Percentiles rank a stretch among this genome's conserved stretches.
These are phyloP conservation scores for Boletus pseudopeckii DNA, from an alignment of 768 basidiomycete genomes.

Conservation along the genomic window DNA sequence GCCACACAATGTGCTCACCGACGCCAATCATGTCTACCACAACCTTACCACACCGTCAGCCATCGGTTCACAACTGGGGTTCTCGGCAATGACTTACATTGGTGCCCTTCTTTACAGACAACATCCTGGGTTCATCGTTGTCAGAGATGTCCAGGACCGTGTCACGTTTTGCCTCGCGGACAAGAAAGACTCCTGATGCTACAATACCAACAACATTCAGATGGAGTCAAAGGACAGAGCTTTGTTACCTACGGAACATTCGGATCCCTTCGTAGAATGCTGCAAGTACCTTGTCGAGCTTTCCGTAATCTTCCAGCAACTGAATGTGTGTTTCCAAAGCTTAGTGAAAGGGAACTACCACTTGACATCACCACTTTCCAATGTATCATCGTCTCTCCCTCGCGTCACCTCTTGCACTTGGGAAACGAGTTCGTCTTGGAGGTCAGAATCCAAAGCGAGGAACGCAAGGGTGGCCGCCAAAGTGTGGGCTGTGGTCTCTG, in stretches of 20 bases:
- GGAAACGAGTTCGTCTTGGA: slow-evolving; percentile 33
- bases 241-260: slow-evolving; percentile 31
- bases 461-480: slow-evolving; percentile 33
- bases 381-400: slow-evolving; percentile 14
- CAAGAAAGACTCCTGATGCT: slow-evolving; percentile 32
- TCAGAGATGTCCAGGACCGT: slow-evolving; percentile 20
- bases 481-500: slow-evolving; percentile 35
- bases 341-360: neutral
- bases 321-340: neutral
- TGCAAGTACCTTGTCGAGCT: slow-evolving; percentile 29
- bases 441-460: slow-evolving; percentile 26
- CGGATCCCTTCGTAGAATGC: slow-evolving; percentile 33
- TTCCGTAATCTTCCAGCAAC: slow-evolving; percentile 25
- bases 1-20: slow-evolving; percentile 15
- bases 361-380: slow-evolving; percentile 9
- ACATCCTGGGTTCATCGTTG: slow-evolving; percentile 11
- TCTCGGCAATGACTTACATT: slow-evolving; percentile 5
- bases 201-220: neutral
- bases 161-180: slow-evolving; percentile 30
- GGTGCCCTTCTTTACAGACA: slow-evolving; percentile 25
- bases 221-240: neutral
- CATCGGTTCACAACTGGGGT: neutral
- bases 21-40: slow-evolving; percentile 31
- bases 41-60: slow-evolving; percentile 12
- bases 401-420: slow-evolving; percentile 28